Percentiles rank a stretch among this genome's conserved stretches.
These are phyloP conservation scores for Pyrus pyrifolia DNA, from an alignment of 306 rosid species.

Conservation along the genomic window DNA sequence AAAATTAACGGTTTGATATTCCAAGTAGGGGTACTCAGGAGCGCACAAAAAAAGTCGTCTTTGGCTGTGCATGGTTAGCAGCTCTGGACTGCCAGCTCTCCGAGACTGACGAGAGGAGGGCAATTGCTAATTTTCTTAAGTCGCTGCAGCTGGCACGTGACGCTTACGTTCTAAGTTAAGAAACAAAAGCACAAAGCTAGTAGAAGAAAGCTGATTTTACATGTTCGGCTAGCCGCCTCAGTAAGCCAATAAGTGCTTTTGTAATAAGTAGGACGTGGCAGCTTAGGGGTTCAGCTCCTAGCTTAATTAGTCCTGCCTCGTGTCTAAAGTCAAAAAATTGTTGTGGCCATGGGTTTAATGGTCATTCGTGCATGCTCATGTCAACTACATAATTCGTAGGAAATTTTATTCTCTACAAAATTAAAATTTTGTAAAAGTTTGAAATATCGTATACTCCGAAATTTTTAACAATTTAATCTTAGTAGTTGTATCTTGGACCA, in stretches of 20 bases:
- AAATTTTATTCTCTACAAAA: no score
- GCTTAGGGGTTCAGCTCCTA: not conserved
- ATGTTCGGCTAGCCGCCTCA: conserved; percentile 17
- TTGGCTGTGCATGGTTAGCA: not conserved
- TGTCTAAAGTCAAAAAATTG: no score
- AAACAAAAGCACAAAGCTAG: not conserved
- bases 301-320: no score
- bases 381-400: no score
- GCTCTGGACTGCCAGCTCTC: not conserved
- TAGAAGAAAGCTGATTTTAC: not conserved
- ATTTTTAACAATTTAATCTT: not conserved
- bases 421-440: no score
- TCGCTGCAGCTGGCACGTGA: conserved; percentile 3
- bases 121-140: not conserved
- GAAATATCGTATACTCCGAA: not conserved
- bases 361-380: no score
- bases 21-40: no score
- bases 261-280: conserved; percentile 1
- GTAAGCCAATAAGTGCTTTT: conserved; percentile 8
- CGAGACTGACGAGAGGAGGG: not conserved
- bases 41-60: no score
- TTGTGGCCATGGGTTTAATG: no score
- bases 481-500: not conserved
- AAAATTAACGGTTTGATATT: no score
- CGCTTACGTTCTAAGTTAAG: conserved; percentile 14